Conservation (phyloP, 2,329 filamentous ascomycete genomes). For the Pseudogymnoascus sp. region DNA sequence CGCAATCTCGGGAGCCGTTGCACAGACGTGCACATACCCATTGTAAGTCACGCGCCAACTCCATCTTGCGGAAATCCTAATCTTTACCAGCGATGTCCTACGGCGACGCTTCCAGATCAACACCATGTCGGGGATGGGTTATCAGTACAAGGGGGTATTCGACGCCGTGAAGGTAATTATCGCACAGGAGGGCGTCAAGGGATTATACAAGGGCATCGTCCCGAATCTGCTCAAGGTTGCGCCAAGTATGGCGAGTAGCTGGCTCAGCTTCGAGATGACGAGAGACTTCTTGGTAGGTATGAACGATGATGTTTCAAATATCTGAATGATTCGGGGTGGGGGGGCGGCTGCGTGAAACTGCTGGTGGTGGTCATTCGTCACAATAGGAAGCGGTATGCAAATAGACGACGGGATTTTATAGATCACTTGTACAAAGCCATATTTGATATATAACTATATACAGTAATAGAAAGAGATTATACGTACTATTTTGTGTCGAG, state of each 20-base stretch:
- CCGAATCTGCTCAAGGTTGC: slow-evolving; percentile 96
- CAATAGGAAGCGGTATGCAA: background rate
- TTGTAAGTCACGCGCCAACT: slow-evolving; percentile 57
- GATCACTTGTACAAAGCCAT: slow-evolving; percentile 11
- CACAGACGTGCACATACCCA: slow-evolving; percentile 96
- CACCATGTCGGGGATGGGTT: slow-evolving; percentile 97
- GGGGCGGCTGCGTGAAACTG: background rate
- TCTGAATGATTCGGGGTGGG: slow-evolving; percentile 18
- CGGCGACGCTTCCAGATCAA: slow-evolving; percentile 96
- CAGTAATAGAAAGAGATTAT: slow-evolving; percentile 12
- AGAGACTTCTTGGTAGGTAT: slow-evolving; percentile 74
- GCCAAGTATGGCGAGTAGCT: slow-evolving; percentile 96
- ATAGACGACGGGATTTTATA: slow-evolving; percentile 6
- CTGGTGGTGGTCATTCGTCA: background rate
- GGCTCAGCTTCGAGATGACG: slow-evolving; percentile 93
- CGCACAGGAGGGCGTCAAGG: slow-evolving; percentile 72
- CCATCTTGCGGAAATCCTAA: slow-evolving; percentile 21
- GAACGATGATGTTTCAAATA: slow-evolving; percentile 35
- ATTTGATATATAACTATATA: slow-evolving; percentile 8
- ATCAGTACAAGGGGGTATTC: slow-evolving; percentile 81
- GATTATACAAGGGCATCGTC: slow-evolving; percentile 92
- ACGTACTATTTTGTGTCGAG: background rate
- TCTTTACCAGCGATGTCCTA: slow-evolving; percentile 66
- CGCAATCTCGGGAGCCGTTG: slow-evolving; percentile 90
- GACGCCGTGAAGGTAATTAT: slow-evolving; percentile 81